Percentiles rank a stretch among this genome's conserved stretches.
Evolutionary conservation across 2,329 filamentous ascomycete genomes (phyloP).

Genomic region (Fusarium subglutinans): DNA sequence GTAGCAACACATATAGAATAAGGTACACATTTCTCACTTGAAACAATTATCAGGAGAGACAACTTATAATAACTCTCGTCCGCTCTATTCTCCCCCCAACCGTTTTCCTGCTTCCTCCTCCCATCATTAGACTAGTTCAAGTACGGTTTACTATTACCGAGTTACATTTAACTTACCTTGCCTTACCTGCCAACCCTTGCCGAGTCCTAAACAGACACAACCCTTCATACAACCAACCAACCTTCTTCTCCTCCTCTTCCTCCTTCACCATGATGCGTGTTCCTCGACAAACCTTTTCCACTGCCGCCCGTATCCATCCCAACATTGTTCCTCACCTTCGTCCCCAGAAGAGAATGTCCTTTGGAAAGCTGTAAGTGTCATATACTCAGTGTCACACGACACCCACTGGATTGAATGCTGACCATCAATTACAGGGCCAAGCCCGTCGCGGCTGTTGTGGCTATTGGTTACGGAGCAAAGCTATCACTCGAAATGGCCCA

Average conservation of each 20-base stretch:
- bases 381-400: neutral
- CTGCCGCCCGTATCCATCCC: slow-evolving; percentile 42
- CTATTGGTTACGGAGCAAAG: slow-evolving; percentile 49
- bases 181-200: slow-evolving; percentile 19
- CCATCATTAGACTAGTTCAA: slow-evolving; percentile 31
- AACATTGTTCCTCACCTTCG: slow-evolving; percentile 43
- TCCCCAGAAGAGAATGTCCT: slow-evolving; percentile 39
- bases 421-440: slow-evolving; percentile 43
- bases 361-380: slow-evolving; percentile 36
- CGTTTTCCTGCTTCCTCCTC: slow-evolving; percentile 18
- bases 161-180: slow-evolving; percentile 1
- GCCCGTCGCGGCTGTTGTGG: slow-evolving; percentile 45
- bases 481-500: slow-evolving; percentile 44
- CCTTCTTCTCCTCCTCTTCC: neutral
- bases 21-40: neutral
- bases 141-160: slow-evolving; percentile 31
- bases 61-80: slow-evolving; percentile 29
- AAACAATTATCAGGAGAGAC: slow-evolving; percentile 7
- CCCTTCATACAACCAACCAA: neutral
- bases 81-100: slow-evolving; percentile 20
- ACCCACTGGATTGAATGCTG: neutral
- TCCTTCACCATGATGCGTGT: slow-evolving; percentile 39
- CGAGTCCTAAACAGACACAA: slow-evolving; percentile 18
- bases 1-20: neutral
- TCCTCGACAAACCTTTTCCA: slow-evolving; percentile 42